phyloP scores from a whole-genome alignment of 345 rosid genomes.

The Populus ilicifolia region DNA sequence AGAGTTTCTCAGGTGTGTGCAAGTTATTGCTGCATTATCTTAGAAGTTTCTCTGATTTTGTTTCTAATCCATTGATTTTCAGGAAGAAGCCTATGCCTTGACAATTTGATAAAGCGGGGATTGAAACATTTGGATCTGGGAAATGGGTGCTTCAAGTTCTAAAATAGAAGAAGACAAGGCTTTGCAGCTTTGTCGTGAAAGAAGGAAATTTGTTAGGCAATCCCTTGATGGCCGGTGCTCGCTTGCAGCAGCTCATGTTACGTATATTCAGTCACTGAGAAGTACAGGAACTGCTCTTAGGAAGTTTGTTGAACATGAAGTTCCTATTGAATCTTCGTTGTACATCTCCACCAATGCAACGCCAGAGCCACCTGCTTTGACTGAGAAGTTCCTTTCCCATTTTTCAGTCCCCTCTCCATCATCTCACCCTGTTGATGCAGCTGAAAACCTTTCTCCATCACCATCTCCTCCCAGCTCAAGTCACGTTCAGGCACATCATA shows the following conservation, averaged over 20 bases:
- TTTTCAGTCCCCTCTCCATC: slow-evolving; percentile 63
- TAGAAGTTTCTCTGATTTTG: background rate
- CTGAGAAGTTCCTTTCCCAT: slow-evolving; percentile 57
- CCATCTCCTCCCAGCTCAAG: slow-evolving; percentile 54
- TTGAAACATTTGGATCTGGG: slow-evolving; percentile 1
- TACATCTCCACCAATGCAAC: slow-evolving; percentile 80
- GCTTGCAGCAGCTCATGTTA: slow-evolving; percentile 71
- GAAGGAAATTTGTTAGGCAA: slow-evolving; percentile 77
- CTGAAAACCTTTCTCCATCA: slow-evolving; percentile 58
- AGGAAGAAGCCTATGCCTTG: slow-evolving; percentile 25
- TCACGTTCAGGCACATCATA: slow-evolving; percentile 51
- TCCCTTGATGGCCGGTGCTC: slow-evolving; percentile 92
- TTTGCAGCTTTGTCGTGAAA: slow-evolving; percentile 79
- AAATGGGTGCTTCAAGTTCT: slow-evolving; percentile 72
- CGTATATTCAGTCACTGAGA: slow-evolving; percentile 65
- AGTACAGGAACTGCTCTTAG: slow-evolving; percentile 69
- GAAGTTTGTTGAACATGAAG: slow-evolving; percentile 79
- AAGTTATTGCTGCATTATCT: background rate
- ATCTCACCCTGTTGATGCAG: slow-evolving; percentile 46
- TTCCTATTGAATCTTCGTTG: slow-evolving; percentile 62
- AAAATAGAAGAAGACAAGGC: slow-evolving; percentile 81
- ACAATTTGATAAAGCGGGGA: background rate
- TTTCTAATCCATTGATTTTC: slow-evolving; percentile 12
- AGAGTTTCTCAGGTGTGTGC: background rate
- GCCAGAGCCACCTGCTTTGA: slow-evolving; percentile 59